Evolutionary conservation across 1,284 basidiomycete species (phyloP).

Genomic region (Marasmius oreades): DNA sequence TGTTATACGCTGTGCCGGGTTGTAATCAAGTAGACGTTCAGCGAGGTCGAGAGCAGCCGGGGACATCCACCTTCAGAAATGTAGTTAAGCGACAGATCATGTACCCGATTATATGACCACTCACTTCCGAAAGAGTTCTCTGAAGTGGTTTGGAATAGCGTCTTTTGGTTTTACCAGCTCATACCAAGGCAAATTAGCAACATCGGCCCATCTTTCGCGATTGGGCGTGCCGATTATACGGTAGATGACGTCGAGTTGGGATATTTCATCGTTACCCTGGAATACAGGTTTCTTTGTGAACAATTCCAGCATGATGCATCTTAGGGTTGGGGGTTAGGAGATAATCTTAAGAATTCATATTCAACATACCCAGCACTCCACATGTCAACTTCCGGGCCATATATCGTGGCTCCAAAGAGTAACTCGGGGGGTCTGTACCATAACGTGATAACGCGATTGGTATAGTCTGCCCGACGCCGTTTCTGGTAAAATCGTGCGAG

Average conservation of each 20-base stretch:
- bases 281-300: slow-evolving; percentile 95
- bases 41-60: slow-evolving; percentile 84
- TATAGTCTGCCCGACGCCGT: slow-evolving; percentile 88
- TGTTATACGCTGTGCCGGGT: slow-evolving; percentile 76
- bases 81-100: slow-evolving; percentile 8
- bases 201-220: slow-evolving; percentile 78
- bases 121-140: slow-evolving; percentile 77
- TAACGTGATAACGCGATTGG: slow-evolving; percentile 97
- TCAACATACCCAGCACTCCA: slow-evolving; percentile 93
- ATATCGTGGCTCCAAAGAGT: slow-evolving; percentile 92
- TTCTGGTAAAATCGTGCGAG: slow-evolving; percentile 97
- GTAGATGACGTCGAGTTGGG: slow-evolving; percentile 93
- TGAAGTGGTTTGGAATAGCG: slow-evolving; percentile 66
- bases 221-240: slow-evolving; percentile 88
- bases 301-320: slow-evolving; percentile 98
- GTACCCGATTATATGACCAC: slow-evolving; percentile 20
- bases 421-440: slow-evolving; percentile 99
- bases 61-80: slow-evolving; percentile 66
- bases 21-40: slow-evolving; percentile 77
- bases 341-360: not conserved
- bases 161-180: slow-evolving; percentile 94
- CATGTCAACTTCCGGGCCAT: slow-evolving; percentile 99
- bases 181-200: slow-evolving; percentile 92
- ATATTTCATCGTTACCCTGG: slow-evolving; percentile 95
- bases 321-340: slow-evolving; percentile 28